Evolutionary conservation across 2,329 filamentous ascomycete species (phyloP), one percentile per base, ranked within the genome.

Genomic region (Grosmannia clavigera): DNA sequence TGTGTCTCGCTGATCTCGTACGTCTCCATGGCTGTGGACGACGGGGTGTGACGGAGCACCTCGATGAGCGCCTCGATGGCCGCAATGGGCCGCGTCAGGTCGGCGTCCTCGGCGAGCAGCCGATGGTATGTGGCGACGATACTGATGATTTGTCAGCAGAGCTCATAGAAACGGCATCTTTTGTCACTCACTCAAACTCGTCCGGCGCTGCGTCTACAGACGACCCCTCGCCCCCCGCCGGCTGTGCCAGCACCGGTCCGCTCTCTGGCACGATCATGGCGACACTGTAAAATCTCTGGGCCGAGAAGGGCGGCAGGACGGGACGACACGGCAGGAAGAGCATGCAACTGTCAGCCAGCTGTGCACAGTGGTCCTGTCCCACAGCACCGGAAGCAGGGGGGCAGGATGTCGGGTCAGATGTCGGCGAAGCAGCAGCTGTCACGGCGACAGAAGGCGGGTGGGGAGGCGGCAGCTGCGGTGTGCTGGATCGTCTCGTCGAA

Each of bases 21-120:
- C 43, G 92, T 96, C 77, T 99, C 94, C 75, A 88, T 92, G 67
- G 96, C 90, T 61, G 94, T 99, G 27, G 86, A 88, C 7, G 90
- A 86, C 63, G 86, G 85, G 54, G 86, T 88, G 64, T 87, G 81
- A 69, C 87, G 86, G 62, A 97, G 87, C 62, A 94, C 86, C 69
- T 87, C 84, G 66, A 97, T 94, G 62, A 99, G 58, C 70, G 78
- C 64, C 70, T 81, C 66, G 70, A 73, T 73, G 65, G 67, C 70
- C 62, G 94, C 94, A 60, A 99, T 89, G 64, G 94, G 92, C 83
- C 96, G 96, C 43, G 92, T 96, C 58, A 97, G 81, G 63, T 95
- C 89, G 12, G 87, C 81, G 71, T 97, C 91, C 58, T 79, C 76
- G 62, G 74, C 71, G 57, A 84, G 78, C 61, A 83, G 76, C 62